Evolutionary conservation across 116 monocot species (phyloP).

Genomic region (Papilionanthe hybrid): DNA sequence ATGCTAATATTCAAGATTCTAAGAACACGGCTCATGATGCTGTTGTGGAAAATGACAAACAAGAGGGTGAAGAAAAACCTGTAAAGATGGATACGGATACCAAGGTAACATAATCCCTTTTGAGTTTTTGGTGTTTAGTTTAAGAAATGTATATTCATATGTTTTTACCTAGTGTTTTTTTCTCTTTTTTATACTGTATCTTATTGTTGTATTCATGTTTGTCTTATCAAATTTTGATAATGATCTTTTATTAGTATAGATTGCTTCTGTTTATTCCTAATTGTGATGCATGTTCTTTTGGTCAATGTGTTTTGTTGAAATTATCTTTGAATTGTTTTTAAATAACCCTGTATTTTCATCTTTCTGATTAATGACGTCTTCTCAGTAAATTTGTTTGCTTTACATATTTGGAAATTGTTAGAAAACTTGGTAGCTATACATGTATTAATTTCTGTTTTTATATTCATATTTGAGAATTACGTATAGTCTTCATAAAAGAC

Average conservation of each 20-base stretch:
- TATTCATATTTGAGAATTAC: not conserved
- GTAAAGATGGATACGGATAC: constrained; percentile 74
- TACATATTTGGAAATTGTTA: not conserved
- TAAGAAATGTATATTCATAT: not conserved
- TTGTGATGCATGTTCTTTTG: not conserved
- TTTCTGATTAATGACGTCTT: not conserved
- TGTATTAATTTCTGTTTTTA: not conserved
- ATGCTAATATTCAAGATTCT: constrained; percentile 71
- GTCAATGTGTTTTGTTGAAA: not conserved
- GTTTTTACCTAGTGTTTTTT: not conserved
- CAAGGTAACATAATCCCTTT: constrained; percentile 41
- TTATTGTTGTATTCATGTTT: not conserved
- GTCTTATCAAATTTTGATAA: not conserved
- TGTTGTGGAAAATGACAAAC: constrained; percentile 47
- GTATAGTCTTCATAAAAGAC: too few species aligned
- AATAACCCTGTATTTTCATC: too few species aligned
- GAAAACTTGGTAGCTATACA: not conserved
- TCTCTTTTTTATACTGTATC: not conserved
- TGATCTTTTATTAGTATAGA: not conserved
- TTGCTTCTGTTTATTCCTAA: not conserved
- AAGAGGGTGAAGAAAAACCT: constrained; percentile 46
- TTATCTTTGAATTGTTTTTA: not conserved
- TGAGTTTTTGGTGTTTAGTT: not conserved
- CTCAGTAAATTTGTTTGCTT: not conserved
- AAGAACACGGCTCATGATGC: constrained; percentile 29